A percentile compares a stretch with the other conserved stretches of the same genome.
Conservation (phyloP, 2,329 filamentous ascomycete genomes). For the Fragosphaeria purpurea region DNA sequence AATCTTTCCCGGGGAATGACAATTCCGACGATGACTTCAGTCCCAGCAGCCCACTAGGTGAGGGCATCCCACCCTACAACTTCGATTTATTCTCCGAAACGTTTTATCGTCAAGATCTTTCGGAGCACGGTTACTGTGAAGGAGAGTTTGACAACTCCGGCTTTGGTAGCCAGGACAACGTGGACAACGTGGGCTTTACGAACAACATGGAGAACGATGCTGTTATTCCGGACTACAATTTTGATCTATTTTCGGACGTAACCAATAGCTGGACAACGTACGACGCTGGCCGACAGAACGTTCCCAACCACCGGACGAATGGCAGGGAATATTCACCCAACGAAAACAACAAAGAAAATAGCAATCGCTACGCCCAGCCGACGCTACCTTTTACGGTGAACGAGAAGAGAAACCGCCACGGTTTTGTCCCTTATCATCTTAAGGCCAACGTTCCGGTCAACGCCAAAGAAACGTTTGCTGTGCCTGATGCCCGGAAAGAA, state of each 20-base stretch:
- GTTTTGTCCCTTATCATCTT: too few species aligned
- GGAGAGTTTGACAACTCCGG: background rate
- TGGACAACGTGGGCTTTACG: background rate
- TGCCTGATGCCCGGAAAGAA: background rate
- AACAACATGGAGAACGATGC: background rate
- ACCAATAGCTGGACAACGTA: background rate
- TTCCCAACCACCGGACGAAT: too few species aligned
- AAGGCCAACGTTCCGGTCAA: too few species aligned
- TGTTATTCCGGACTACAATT: conserved; percentile 7
- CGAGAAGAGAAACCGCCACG: too few species aligned
- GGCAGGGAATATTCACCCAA: background rate
- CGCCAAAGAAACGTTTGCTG: background rate
- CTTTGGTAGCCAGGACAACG: too few species aligned
- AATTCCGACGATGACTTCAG: too few species aligned
- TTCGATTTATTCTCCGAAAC: conserved; percentile 7
- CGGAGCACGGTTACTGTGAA: background rate
- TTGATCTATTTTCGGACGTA: conserved; percentile 9
- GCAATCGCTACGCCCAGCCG: too few species aligned
- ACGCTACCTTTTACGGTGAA: too few species aligned
- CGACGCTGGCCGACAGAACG: too few species aligned
- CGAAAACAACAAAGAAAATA: background rate
- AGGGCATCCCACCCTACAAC: conserved; percentile 8
- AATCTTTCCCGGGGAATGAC: too few species aligned
- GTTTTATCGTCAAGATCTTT: background rate
- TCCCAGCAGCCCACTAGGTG: background rate